Conservation (phyloP, 106 monocot species). For the Narthecium ossifragum region DNA sequence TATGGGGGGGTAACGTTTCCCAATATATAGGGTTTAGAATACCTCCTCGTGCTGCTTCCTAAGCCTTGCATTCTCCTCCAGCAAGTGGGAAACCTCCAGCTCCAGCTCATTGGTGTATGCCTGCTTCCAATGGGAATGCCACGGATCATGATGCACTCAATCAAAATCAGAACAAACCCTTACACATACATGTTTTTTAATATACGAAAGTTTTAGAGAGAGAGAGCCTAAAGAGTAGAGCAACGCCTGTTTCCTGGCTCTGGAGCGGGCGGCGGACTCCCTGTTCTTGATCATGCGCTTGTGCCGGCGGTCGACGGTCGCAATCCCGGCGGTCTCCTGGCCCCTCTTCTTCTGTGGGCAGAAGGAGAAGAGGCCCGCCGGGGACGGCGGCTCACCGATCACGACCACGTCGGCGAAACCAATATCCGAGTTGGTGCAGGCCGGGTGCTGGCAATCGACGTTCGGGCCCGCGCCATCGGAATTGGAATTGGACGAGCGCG, state of each 20-base stretch:
- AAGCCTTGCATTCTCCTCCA: slow-evolving; percentile 24
- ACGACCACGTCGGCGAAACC: neutral
- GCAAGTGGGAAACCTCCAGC: slow-evolving; percentile 19
- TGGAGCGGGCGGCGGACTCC: slow-evolving; percentile 65
- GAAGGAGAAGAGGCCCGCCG: neutral
- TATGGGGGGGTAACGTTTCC: no score
- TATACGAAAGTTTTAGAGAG: neutral
- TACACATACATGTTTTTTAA: neutral
- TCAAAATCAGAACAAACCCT: no score
- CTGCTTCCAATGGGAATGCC: neutral
- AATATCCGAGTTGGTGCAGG: neutral
- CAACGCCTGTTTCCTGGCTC: slow-evolving; percentile 76
- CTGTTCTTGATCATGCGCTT: slow-evolving; percentile 91
- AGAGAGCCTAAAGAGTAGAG: neutral
- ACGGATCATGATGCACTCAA: neutral
- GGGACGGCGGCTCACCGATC: neutral
- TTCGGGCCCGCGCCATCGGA: slow-evolving; percentile 3
- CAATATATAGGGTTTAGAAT: neutral
- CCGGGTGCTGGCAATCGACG: neutral
- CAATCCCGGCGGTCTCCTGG: neutral
- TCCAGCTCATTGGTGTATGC: slow-evolving; percentile 32
- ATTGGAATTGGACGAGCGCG: slow-evolving; percentile 21
- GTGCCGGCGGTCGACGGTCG: slow-evolving; percentile 35
- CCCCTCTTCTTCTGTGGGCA: slow-evolving; percentile 2
- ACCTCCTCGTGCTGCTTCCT: slow-evolving; percentile 28